These are phyloP conservation scores for Debaryomycetaceae sp. DNA, from an alignment of 1,139 yeast genomes.

Conservation along the genomic window DNA sequence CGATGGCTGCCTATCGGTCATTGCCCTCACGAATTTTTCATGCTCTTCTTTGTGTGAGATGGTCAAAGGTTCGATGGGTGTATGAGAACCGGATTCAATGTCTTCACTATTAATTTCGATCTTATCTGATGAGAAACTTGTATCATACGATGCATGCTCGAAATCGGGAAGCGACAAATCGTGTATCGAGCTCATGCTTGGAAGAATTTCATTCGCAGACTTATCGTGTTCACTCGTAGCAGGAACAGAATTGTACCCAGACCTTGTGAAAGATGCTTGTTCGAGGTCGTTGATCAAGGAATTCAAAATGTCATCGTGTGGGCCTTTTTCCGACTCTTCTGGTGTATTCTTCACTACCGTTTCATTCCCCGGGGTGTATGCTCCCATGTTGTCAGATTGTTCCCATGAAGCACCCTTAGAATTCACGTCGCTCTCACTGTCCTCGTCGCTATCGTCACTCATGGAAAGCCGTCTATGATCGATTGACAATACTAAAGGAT, in stretches of 20 bases:
- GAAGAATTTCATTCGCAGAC: conserved; percentile 11
- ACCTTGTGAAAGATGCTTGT: conserved; percentile 9
- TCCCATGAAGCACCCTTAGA: background rate
- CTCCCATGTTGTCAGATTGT: background rate
- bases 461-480: conserved; percentile 13
- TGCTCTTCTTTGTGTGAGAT: conserved; percentile 23
- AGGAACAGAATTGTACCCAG: background rate
- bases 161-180: conserved; percentile 28
- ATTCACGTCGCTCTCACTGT: background rate
- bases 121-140: conserved; percentile 3
- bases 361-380: conserved; percentile 4
- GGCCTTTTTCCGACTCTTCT: background rate
- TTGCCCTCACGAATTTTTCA: conserved; percentile 23
- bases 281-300: conserved; percentile 36
- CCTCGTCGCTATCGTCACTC: background rate
- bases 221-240: conserved; percentile 4
- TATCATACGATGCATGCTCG: conserved; percentile 14
- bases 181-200: conserved; percentile 20
- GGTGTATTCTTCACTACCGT: conserved; percentile 3
- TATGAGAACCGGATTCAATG: conserved; percentile 14
- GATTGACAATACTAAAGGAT: conserved; percentile 24
- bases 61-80: conserved; percentile 31
- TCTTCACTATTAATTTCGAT: conserved; percentile 9
- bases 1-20: conserved; percentile 31
- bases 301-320: conserved; percentile 26